Base-by-base conservation (phyloP, 306 rosid species). In the Dicorynia guianensis region DNA sequence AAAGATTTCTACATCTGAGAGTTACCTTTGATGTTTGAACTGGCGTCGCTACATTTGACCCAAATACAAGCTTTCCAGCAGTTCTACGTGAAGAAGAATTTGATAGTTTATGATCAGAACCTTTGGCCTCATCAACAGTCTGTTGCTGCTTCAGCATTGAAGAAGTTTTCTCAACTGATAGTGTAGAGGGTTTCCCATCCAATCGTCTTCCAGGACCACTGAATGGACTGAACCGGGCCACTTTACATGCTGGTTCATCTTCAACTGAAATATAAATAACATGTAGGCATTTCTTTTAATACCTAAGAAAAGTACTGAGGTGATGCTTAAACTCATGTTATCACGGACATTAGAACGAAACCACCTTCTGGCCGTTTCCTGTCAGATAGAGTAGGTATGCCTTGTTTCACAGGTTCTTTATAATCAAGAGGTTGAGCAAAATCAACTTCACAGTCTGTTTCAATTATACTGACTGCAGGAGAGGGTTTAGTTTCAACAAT, bases 401-500 rank as follows among this genome's bases (percentile, higher is more conserved):
- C 60, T 3, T 61, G 69, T 77, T 80, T 80, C 76, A 63, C 63
- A 9, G 87, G 89, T 75, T 86, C 93, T 76, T 77, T 75, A 50
- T 78, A 84, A 82, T 86, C 84, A 67, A 86, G 87, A 58, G 90
- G 89, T 38, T 72, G 72, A 3, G 83, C 86, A 56, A 86, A 86
- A 65, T 85, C 90, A 76, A 85, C 87, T 80, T 87, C 82, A 47
- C 85, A 85, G 76, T 82, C 85, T 0, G 90, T 86, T 72, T 84
- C 85, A 60, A 84, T 80, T 20, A 84, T 83, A 69, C 83, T 69
- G 42, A 83, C 46, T 53, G 87, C 94, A 17, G 68, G 8, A 15
- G 78, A 83, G 54, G 91, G 91, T 71, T 87, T 85, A 4, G 89
- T 76, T 83, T 89, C 86, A 74, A 89, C 74, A 43, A 85, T 58